Percentiles rank a stretch among this genome's conserved stretches.
Conservation (phyloP, 1,284 basidiomycete species). For the Ganoderma lucidum region DNA sequence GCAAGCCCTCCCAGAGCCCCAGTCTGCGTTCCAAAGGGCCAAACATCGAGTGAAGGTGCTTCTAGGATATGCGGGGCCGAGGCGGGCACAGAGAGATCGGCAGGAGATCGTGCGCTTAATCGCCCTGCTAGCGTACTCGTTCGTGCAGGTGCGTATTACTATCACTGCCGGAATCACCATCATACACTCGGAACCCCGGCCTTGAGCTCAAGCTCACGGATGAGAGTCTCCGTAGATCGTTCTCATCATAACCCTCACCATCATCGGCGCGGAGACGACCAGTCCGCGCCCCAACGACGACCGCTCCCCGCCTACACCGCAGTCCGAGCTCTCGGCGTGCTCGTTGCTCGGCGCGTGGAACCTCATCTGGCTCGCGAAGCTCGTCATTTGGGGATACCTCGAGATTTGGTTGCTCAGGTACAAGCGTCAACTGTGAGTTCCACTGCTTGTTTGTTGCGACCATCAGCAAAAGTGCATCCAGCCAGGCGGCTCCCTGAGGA, state of each 20-base stretch:
- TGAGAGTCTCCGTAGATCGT: slow-evolving; percentile 5
- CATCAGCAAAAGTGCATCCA: too few species aligned
- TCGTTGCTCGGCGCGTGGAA: slow-evolving; percentile 25
- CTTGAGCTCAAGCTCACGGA: not conserved
- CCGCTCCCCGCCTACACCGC: slow-evolving; percentile 5
- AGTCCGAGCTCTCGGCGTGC: slow-evolving; percentile 22
- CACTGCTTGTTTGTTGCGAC: not conserved
- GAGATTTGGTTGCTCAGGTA: slow-evolving; percentile 14
- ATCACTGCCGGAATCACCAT: not conserved
- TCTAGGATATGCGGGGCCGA: slow-evolving; percentile 11
- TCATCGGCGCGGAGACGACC: slow-evolving; percentile 10
- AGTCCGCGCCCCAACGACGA: slow-evolving; percentile 16
- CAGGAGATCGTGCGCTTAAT: slow-evolving; percentile 12
- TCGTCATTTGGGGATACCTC: slow-evolving; percentile 19
- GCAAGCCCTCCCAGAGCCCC: not conserved
- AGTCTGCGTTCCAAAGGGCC: not conserved
- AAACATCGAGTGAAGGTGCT: slow-evolving; percentile 1
- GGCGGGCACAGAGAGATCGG: slow-evolving; percentile 10
- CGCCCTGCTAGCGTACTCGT: not conserved
- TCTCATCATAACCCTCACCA: slow-evolving; percentile 12
- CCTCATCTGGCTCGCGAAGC: slow-evolving; percentile 25
- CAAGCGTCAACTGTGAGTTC: slow-evolving; percentile 19
- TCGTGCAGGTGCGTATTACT: slow-evolving; percentile 5
- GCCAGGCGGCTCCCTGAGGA: too few species aligned
- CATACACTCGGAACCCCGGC: too few species aligned